Conservation (phyloP, 2,329 filamentous ascomycete genomes). For the Tolypocladium capitatum region DNA sequence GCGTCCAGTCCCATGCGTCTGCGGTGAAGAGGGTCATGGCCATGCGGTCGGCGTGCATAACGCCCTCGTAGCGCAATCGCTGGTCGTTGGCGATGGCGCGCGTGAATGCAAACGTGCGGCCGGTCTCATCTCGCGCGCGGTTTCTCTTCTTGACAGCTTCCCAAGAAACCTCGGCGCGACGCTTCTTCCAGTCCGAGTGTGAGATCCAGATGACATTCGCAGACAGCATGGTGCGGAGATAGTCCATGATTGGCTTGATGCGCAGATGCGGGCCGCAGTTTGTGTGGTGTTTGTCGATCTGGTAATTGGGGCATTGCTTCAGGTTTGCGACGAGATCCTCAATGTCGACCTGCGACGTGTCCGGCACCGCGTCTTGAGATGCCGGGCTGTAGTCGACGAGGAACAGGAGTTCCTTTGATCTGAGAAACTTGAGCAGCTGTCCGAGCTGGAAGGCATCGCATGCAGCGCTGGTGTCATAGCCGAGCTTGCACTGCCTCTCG, state of each 20-base stretch:
- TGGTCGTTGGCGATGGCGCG: conserved; percentile 35
- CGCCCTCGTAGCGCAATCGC: conserved; percentile 33
- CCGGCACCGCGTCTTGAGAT: conserved; percentile 30
- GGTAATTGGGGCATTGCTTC: conserved; percentile 56
- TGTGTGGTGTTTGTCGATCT: conserved; percentile 59
- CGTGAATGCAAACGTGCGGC: conserved; percentile 33
- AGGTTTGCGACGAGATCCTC: conserved; percentile 46
- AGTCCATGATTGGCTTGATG: conserved; percentile 52
- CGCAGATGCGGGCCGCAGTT: conserved; percentile 59
- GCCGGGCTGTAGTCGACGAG: conserved; percentile 41
- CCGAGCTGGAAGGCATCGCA: conserved; percentile 71
- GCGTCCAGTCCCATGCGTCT: conserved; percentile 46
- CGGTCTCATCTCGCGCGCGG: conserved; percentile 2
- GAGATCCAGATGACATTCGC: conserved; percentile 30
- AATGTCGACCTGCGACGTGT: conserved; percentile 46
- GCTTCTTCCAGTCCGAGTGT: conserved; percentile 31
- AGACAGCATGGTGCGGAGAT: conserved; percentile 44
- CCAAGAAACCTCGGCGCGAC: conserved; percentile 29
- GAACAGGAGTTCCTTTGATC: conserved; percentile 45
- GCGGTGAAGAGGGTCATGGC: conserved; percentile 42
- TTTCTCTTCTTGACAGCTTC: conserved; percentile 9
- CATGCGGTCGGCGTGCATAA: conserved; percentile 36
- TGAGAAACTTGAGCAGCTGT: conserved; percentile 62
- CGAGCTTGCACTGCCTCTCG: conserved; percentile 55
- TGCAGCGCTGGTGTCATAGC: conserved; percentile 58